Conservation (phyloP, 2,329 filamentous ascomycete genomes). For the Ambrosiella xylebori region DNA sequence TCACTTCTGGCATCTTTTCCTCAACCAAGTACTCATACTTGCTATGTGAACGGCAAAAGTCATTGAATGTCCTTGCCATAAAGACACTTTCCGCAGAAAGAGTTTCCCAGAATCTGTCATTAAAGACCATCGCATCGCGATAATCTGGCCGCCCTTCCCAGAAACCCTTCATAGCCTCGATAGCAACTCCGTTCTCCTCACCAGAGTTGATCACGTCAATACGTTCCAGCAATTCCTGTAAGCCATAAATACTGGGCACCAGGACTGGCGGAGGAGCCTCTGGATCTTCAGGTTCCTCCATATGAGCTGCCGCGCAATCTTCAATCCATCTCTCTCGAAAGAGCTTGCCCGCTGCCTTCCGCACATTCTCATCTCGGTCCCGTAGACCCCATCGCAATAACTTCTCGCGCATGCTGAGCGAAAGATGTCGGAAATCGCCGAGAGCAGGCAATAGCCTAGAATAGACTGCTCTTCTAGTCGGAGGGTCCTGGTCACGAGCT, state of each 20-base stretch:
- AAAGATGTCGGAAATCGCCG: slow-evolving; percentile 87
- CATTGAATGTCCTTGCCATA: slow-evolving; percentile 80
- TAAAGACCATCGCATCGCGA: slow-evolving; percentile 52
- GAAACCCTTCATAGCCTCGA: slow-evolving; percentile 89
- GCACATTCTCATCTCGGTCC: slow-evolving; percentile 84
- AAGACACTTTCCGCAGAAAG: slow-evolving; percentile 76
- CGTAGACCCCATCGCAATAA: slow-evolving; percentile 84
- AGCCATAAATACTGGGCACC: slow-evolving; percentile 58
- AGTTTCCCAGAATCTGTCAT: slow-evolving; percentile 64
- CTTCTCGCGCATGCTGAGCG: slow-evolving; percentile 87
- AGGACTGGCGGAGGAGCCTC: slow-evolving; percentile 28
- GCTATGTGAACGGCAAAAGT: slow-evolving; percentile 64
- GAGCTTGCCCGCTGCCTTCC: slow-evolving; percentile 74
- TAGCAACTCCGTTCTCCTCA: slow-evolving; percentile 72
- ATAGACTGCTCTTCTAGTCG: slow-evolving; percentile 73
- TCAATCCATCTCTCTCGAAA: slow-evolving; percentile 98
- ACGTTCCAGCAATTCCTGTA: slow-evolving; percentile 80
- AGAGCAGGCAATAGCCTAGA: slow-evolving; percentile 71
- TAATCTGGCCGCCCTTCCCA: slow-evolving; percentile 87
- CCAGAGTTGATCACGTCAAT: slow-evolving; percentile 88
- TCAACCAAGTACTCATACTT: slow-evolving; percentile 62
- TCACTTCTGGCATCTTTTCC: slow-evolving; percentile 90
- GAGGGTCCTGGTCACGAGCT: slow-evolving; percentile 72
- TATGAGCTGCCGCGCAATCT: slow-evolving; percentile 59
- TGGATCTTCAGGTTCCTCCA: slow-evolving; percentile 40